phyloP scores from a whole-genome alignment of 257 asterid species.

The Solanum habrochaites region DNA sequence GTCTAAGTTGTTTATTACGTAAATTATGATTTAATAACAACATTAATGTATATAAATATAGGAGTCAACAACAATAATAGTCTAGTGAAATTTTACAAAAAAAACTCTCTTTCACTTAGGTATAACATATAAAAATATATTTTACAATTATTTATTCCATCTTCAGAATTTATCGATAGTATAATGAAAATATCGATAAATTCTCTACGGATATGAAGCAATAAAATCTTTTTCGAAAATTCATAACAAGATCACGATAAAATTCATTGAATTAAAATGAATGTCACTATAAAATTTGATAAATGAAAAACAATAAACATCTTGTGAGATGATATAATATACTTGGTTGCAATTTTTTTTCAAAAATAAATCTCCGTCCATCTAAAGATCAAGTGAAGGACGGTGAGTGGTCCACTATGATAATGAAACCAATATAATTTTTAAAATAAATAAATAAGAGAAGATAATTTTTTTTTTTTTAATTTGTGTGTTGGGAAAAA shows the following conservation, averaged over 20 bases:
- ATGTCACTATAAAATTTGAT: background rate
- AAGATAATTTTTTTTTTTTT: background rate
- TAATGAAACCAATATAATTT: background rate
- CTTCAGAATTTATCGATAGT: too few species aligned
- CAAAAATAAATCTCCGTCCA: background rate
- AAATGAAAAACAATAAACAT: background rate
- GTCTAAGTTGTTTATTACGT: too few species aligned
- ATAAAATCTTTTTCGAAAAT: too few species aligned
- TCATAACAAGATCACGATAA: too few species aligned
- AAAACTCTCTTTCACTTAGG: accelerated
- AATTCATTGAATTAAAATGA: background rate
- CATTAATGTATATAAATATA: too few species aligned
- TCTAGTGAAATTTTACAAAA: background rate
- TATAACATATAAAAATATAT: too few species aligned
- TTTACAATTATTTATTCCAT: too few species aligned
- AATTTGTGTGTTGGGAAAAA: background rate
- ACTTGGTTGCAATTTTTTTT: background rate
- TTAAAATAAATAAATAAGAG: background rate
- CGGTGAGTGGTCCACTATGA: background rate
- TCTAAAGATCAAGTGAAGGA: background rate
- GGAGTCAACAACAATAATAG: too few species aligned
- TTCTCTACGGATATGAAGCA: too few species aligned
- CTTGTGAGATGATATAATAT: background rate
- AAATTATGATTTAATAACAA: too few species aligned
- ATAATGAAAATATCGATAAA: too few species aligned